A percentile compares a stretch with the other conserved stretches of the same genome.
Evolutionary conservation across 106 monocot species (phyloP).

Genomic region (Xerophyta viscosa): DNA sequence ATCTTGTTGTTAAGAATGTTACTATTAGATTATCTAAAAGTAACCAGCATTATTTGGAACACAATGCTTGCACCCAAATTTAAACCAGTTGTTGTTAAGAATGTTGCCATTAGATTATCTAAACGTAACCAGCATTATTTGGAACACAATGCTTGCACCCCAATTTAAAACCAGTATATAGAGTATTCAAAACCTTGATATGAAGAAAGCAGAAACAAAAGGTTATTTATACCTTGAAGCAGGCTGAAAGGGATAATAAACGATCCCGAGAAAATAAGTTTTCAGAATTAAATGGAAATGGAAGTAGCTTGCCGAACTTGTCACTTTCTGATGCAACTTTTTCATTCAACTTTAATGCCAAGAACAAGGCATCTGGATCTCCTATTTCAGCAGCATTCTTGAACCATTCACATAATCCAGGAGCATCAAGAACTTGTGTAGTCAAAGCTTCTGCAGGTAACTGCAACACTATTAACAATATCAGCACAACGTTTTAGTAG

Average conservation of each 20-base stretch:
- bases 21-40: too few species aligned
- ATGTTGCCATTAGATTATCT: too few species aligned
- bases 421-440: conserved; percentile 43
- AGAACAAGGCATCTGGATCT: conserved; percentile 81
- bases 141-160: too few species aligned
- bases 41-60: too few species aligned
- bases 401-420: conserved; percentile 57
- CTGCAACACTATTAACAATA: conserved; percentile 34
- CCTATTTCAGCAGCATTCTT: conserved; percentile 52
- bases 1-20: too few species aligned
- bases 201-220: neutral
- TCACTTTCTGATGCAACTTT: conserved; percentile 28
- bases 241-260: conserved; percentile 49
- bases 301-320: conserved; percentile 52
- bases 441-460: conserved; percentile 58
- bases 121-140: too few species aligned
- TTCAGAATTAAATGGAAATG: conserved; percentile 48
- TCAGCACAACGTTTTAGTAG: conserved; percentile 10
- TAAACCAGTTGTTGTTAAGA: too few species aligned
- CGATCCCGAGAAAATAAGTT: conserved; percentile 71
- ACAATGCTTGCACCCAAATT: too few species aligned
- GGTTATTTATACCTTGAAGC: conserved; percentile 58
- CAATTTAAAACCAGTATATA: too few species aligned
- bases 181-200: neutral
- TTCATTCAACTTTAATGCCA: conserved; percentile 84